These are phyloP conservation scores for Puccinia coronata DNA, from an alignment of 1,284 basidiomycete genomes.

Conservation along the genomic window DNA sequence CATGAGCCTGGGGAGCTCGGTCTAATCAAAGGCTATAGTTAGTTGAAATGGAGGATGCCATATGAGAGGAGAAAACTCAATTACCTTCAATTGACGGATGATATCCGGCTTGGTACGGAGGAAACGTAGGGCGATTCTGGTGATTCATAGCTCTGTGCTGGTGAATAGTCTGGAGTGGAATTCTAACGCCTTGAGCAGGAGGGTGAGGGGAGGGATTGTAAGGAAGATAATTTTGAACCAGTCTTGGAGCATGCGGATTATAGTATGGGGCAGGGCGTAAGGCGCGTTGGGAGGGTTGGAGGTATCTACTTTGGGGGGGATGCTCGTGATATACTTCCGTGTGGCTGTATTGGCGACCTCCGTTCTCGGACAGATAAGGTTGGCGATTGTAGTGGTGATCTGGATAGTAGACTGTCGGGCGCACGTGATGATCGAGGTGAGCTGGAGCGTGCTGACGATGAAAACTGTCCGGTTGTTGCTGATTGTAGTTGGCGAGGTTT, in stretches of 20 bases:
- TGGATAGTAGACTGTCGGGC: background rate
- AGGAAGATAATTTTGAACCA: constrained; percentile 15
- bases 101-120: background rate
- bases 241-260: background rate
- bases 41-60: background rate
- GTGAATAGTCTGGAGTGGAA: background rate
- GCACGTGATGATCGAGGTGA: background rate
- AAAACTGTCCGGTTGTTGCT: background rate
- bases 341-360: background rate
- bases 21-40: background rate
- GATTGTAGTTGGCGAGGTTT: background rate
- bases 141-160: background rate
- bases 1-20: background rate
- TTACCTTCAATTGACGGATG: background rate
- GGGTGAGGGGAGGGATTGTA: background rate
- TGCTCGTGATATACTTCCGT: background rate
- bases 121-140: background rate
- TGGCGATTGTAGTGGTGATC: background rate
- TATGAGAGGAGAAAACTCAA: background rate
- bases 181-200: background rate
- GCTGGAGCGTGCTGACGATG: background rate
- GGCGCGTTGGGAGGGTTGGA: background rate
- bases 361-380: background rate
- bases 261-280: background rate
- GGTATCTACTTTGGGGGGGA: background rate